Evolutionary conservation across 2,329 filamentous ascomycete genomes (phyloP).

Genomic region (Colletotrichum tropicale): DNA sequence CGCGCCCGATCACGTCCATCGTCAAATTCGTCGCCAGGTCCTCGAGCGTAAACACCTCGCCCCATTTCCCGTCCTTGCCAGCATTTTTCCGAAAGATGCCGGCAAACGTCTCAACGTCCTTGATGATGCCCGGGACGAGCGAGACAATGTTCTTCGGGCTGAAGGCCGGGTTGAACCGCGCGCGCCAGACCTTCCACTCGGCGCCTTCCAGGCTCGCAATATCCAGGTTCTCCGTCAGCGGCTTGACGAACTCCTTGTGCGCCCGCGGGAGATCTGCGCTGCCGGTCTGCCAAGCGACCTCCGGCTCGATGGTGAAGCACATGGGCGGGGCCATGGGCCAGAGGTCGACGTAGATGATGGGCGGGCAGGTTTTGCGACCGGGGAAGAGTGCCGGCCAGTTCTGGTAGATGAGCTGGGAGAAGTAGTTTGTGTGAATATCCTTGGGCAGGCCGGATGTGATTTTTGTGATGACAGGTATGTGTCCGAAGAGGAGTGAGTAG

Average conservation of each 20-base stretch:
- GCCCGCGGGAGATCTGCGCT: constrained; percentile 25
- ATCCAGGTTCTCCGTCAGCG: constrained; percentile 35
- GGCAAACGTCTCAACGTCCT: constrained; percentile 40
- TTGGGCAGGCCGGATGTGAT: not conserved
- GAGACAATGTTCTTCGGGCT: constrained; percentile 37
- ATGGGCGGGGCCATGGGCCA: constrained; percentile 29
- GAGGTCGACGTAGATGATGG: constrained; percentile 29
- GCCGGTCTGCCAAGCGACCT: constrained; percentile 24
- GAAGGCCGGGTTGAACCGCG: constrained; percentile 39
- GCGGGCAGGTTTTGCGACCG: constrained; percentile 29
- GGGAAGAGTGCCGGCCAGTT: constrained; percentile 11
- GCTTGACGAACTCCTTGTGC: constrained; percentile 29
- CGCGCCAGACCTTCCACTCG: constrained; percentile 32
- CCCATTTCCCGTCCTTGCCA: constrained; percentile 30
- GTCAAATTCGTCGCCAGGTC: constrained; percentile 40
- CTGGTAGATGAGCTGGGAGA: not conserved
- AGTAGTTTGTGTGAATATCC: not conserved
- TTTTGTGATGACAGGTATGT: not conserved
- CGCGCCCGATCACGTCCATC: constrained; percentile 43
- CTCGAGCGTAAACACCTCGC: constrained; percentile 36
- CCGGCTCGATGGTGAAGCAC: constrained; percentile 22
- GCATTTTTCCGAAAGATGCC: constrained; percentile 29
- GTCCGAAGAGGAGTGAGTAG: constrained; percentile 8
- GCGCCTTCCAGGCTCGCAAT: constrained; percentile 34
- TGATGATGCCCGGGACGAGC: constrained; percentile 38